phyloP scores from a whole-genome alignment of 805 yeast genomes.

The Nakazawaea holstii region DNA sequence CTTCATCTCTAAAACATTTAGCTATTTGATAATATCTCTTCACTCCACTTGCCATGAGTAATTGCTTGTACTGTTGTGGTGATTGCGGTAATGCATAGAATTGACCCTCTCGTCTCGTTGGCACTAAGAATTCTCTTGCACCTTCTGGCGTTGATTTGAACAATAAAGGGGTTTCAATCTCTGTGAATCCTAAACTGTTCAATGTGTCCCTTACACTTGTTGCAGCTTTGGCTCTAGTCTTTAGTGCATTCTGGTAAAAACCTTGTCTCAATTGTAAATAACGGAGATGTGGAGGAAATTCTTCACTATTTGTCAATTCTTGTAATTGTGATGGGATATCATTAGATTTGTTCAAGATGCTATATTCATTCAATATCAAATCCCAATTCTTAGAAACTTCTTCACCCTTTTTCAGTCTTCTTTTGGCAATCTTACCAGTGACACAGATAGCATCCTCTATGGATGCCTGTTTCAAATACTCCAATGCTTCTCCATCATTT shows the following conservation, averaged over 20 bases:
- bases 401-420: constrained; percentile 20
- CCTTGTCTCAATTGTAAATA: constrained; percentile 73
- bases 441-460: constrained; percentile 75
- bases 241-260: constrained; percentile 49
- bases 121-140: constrained; percentile 92
- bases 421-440: constrained; percentile 44
- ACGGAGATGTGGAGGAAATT: constrained; percentile 74
- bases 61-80: constrained; percentile 95
- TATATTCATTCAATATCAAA: constrained; percentile 43
- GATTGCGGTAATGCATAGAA: constrained; percentile 95
- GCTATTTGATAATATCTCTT: constrained; percentile 86
- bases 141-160: constrained; percentile 98
- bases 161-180: constrained; percentile 87
- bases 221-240: constrained; percentile 52
- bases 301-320: constrained; percentile 40
- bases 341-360: constrained; percentile 57
- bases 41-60: constrained; percentile 91
- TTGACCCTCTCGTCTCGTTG: constrained; percentile 57
- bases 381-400: constrained; percentile 42
- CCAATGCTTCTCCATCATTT: constrained; percentile 31
- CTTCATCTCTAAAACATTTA: constrained; percentile 93
- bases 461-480: constrained; percentile 38
- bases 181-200: constrained; percentile 50
- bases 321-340: constrained; percentile 65
- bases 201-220: constrained; percentile 31